Percentiles rank a stretch among this genome's conserved stretches.
These are phyloP conservation scores for Gymnopus androsaceus DNA, from an alignment of 1,284 basidiomycete genomes.

Conservation along the genomic window DNA sequence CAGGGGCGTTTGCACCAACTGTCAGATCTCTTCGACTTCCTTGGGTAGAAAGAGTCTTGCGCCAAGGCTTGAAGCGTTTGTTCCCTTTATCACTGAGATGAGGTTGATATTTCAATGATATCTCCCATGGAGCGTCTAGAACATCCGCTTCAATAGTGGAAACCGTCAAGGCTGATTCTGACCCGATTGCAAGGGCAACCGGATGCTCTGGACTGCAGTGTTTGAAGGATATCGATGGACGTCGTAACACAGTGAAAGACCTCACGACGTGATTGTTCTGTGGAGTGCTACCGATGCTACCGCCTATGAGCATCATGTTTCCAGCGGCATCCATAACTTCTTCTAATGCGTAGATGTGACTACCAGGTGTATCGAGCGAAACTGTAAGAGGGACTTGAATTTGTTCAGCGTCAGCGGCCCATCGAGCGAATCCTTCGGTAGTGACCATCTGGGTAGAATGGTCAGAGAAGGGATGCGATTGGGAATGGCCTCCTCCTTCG, in stretches of 20 bases:
- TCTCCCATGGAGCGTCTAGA: constrained; percentile 68
- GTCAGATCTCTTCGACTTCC: constrained; percentile 49
- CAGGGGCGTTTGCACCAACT: constrained; percentile 62
- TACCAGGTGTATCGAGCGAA: constrained; percentile 61
- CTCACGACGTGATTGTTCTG: constrained; percentile 55
- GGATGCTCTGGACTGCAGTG: constrained; percentile 75
- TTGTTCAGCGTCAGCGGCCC: constrained; percentile 46
- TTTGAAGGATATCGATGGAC: constrained; percentile 75
- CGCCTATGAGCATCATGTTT: constrained; percentile 56
- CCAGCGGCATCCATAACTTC: constrained; percentile 75
- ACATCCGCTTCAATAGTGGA: constrained; percentile 52
- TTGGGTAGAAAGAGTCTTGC: constrained; percentile 55
- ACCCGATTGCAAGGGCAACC: constrained; percentile 73
- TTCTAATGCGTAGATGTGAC: constrained; percentile 70
- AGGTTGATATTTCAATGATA: constrained; percentile 64
- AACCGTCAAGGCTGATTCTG: constrained; percentile 56
- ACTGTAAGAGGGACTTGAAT: constrained; percentile 71
- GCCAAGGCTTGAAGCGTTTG: constrained; percentile 59
- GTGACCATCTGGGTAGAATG: constrained; percentile 12
- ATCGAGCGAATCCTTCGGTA: constrained; percentile 19
- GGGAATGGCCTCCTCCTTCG: constrained; percentile 51
- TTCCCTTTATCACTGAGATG: constrained; percentile 37
- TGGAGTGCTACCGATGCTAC: background rate
- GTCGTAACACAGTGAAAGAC: constrained; percentile 74
- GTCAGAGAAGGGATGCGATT: constrained; percentile 20